Percentiles rank a stretch among this genome's conserved stretches.
Conservation (phyloP, 2,329 filamentous ascomycete species). For the Epichloe uncinata region DNA sequence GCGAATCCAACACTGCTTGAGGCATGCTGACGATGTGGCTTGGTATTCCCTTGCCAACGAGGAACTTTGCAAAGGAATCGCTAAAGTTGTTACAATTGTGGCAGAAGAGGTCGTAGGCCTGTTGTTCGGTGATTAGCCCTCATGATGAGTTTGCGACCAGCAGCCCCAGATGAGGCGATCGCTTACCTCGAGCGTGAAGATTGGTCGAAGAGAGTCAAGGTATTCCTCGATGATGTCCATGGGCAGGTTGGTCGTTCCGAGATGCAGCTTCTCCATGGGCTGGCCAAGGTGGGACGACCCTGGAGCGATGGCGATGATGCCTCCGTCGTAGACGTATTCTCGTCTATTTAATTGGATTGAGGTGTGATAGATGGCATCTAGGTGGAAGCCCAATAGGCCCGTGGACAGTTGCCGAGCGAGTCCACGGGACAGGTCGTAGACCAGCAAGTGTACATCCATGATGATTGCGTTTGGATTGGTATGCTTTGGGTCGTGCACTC, state of each 20-base stretch:
- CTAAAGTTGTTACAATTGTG: slow-evolving; percentile 99
- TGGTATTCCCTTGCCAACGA: slow-evolving; percentile 80
- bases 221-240: slow-evolving; percentile 78
- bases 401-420: slow-evolving; percentile 42
- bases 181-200: slow-evolving; percentile 65
- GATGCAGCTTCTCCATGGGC: slow-evolving; percentile 60
- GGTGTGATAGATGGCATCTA: slow-evolving; percentile 93
- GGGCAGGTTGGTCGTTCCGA: slow-evolving; percentile 68
- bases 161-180: background rate
- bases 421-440: slow-evolving; percentile 64
- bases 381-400: slow-evolving; percentile 41
- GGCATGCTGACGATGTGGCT: slow-evolving; percentile 77
- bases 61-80: slow-evolving; percentile 80
- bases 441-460: slow-evolving; percentile 66
- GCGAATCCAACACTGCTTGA: slow-evolving; percentile 70
- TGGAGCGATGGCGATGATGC: slow-evolving; percentile 68
- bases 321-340: slow-evolving; percentile 85
- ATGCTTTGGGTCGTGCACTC: background rate
- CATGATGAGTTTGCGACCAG: background rate
- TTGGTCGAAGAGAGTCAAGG: slow-evolving; percentile 64
- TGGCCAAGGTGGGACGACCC: slow-evolving; percentile 76
- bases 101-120: slow-evolving; percentile 77
- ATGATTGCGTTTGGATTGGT: background rate
- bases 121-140: slow-evolving; percentile 18
- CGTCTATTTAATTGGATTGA: slow-evolving; percentile 72